phyloP scores from a whole-genome alignment of 768 basidiomycete genomes.

The Rhodotorula taiwanensis region DNA sequence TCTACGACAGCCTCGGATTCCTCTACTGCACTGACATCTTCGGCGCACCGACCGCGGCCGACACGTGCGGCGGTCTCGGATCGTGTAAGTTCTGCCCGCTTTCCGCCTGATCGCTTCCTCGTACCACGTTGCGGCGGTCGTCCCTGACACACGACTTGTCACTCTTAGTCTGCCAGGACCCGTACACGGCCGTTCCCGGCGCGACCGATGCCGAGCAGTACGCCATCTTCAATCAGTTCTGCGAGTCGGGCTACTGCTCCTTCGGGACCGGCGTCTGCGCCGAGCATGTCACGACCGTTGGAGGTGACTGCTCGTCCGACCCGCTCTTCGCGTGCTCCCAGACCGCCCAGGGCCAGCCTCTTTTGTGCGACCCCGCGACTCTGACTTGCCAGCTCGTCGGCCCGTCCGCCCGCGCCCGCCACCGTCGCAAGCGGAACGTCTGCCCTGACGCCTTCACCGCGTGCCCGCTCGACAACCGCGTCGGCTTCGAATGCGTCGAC shows the following conservation, averaged over 20 bases:
- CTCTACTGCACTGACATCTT: conserved; percentile 23
- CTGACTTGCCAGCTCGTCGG: conserved; percentile 1
- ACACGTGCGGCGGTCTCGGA: conserved; percentile 19
- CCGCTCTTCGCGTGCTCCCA: too few species aligned
- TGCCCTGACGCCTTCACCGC: conserved; percentile 21
- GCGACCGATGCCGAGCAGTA: neutral
- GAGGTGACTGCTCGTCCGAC: too few species aligned
- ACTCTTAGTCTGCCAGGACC: conserved; percentile 5
- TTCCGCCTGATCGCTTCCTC: too few species aligned
- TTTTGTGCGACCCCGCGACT: neutral
- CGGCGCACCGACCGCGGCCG: neutral
- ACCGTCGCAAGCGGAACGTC: conserved; percentile 6
- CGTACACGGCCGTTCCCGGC: neutral
- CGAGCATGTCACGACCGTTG: too few species aligned
- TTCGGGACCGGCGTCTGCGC: neutral
- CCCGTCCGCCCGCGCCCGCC: conserved; percentile 2
- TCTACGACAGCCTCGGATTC: conserved; percentile 13
- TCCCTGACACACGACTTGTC: too few species aligned
- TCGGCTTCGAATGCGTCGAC: conserved; percentile 19
- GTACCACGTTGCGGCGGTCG: too few species aligned
- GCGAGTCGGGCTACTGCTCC: neutral
- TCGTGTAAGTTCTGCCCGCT: too few species aligned
- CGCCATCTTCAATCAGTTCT: conserved; percentile 8
- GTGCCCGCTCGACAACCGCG: neutral
- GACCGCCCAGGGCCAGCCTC: too few species aligned